A percentile compares a stretch with the other conserved stretches of the same genome.
Conservation (phyloP, 345 rosid genomes). For the Eucalyptus melliodora region DNA sequence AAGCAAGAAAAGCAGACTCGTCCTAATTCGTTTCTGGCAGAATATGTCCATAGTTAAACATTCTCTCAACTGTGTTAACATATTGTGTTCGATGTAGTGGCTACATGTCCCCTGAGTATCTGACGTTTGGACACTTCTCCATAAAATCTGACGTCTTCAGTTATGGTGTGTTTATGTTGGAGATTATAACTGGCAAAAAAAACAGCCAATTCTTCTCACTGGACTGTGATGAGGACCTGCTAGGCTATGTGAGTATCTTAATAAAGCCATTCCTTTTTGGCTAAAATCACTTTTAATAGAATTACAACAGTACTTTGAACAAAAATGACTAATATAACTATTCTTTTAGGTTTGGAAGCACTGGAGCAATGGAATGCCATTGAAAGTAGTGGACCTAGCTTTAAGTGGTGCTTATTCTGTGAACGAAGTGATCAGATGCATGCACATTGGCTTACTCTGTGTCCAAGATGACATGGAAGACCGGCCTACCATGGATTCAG, state of each 20-base stretch:
- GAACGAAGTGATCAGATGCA: slow-evolving; percentile 8
- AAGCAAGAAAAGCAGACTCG: neutral
- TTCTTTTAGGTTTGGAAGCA: slow-evolving; percentile 3
- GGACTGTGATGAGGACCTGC: neutral
- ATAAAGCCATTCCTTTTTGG: neutral
- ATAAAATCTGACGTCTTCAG: slow-evolving; percentile 9
- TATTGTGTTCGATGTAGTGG: neutral
- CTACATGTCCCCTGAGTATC: slow-evolving; percentile 13
- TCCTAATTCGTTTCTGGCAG: neutral
- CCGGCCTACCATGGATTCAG: slow-evolving; percentile 6
- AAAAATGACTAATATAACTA: neutral
- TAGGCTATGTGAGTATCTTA: neutral
- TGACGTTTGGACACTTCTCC: slow-evolving; percentile 6
- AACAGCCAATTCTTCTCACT: neutral
- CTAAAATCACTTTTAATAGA: neutral
- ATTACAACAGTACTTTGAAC: neutral
- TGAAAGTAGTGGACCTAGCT: neutral
- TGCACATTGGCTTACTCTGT: slow-evolving; percentile 10
- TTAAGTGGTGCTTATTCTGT: neutral
- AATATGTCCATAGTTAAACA: neutral
- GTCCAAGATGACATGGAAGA: slow-evolving; percentile 4
- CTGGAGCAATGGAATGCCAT: slow-evolving; percentile 1
- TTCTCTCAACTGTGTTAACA: neutral
- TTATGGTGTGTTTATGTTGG: slow-evolving; percentile 4
- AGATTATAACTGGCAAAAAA: slow-evolving; percentile 4